phyloP scores from a whole-genome alignment of 805 yeast species.

The Metschnikowia santaceciliae region DNA sequence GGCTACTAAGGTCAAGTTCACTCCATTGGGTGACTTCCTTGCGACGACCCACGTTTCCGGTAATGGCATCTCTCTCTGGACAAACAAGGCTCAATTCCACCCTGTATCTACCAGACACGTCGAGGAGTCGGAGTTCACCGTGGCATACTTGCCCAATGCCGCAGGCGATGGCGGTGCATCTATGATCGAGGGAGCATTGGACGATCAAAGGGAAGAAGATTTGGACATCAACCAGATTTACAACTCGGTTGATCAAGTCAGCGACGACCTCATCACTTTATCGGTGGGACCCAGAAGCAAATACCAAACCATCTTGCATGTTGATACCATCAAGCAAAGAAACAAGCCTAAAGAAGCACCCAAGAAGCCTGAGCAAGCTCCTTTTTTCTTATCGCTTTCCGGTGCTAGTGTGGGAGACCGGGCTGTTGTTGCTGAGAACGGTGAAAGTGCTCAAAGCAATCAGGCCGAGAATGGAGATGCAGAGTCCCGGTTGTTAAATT shows the following conservation, averaged over 20 bases:
- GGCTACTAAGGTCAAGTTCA: constrained; percentile 75
- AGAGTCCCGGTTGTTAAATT: constrained; percentile 32
- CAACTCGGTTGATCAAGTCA: constrained; percentile 60
- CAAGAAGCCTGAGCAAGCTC: constrained; percentile 73
- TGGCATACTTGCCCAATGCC: constrained; percentile 63
- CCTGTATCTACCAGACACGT: constrained; percentile 72
- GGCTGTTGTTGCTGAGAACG: constrained; percentile 48
- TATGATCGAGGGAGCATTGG: constrained; percentile 75
- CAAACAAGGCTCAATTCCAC: constrained; percentile 79
- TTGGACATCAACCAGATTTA: constrained; percentile 40
- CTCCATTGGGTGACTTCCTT: constrained; percentile 83
- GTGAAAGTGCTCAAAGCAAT: constrained; percentile 6
- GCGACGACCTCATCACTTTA: constrained; percentile 61
- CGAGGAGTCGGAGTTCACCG: constrained; percentile 68
- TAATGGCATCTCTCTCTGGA: constrained; percentile 90
- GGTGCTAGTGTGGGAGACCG: constrained; percentile 71
- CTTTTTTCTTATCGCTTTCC: constrained; percentile 70
- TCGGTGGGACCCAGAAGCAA: constrained; percentile 75
- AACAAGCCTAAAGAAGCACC: constrained; percentile 89
- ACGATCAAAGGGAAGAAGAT: constrained; percentile 29
- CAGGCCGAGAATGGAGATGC: constrained; percentile 22
- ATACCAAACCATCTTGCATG: constrained; percentile 70
- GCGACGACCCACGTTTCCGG: constrained; percentile 92
- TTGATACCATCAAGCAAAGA: constrained; percentile 80
- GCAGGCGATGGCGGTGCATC: constrained; percentile 75